Conservation (phyloP, 2,329 filamentous ascomycete species). For the Fusarium sp. region DNA sequence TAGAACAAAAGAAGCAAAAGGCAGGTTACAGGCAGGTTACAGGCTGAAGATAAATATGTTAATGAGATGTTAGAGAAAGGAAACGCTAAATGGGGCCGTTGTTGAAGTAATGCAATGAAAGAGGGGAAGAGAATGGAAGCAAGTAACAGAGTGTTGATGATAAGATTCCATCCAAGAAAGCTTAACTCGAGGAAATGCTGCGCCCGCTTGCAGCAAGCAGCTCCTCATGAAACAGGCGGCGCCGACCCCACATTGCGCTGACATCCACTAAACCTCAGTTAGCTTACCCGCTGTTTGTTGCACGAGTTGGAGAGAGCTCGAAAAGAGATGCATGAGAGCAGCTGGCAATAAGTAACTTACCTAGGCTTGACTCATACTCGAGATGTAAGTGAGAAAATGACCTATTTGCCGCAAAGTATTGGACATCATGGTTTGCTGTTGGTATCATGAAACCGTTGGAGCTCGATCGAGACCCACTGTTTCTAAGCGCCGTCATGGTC, state of each 20-base stretch:
- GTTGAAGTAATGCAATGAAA: not conserved
- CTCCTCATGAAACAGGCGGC: slow-evolving; percentile 31
- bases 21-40: not conserved
- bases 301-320: not conserved
- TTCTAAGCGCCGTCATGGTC: slow-evolving; percentile 2
- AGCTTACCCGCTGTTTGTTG: not conserved
- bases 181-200: slow-evolving; percentile 9
- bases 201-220: slow-evolving; percentile 11
- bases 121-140: slow-evolving; percentile 1
- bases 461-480: slow-evolving; percentile 1
- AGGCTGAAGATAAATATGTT: not conserved
- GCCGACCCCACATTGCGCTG: slow-evolving; percentile 13
- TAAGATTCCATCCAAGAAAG: slow-evolving; percentile 14
- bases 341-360: no score
- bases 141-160: not conserved
- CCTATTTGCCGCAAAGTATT: no score
- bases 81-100: not conserved
- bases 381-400: fast-evolving
- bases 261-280: not conserved
- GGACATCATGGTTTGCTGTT: not conserved
- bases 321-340: not conserved
- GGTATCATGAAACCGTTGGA: not conserved
- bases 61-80: not conserved
- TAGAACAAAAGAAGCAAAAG: not conserved
- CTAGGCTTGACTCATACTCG: no score